Percentiles rank a stretch among this genome's conserved stretches.
phyloP scores from a whole-genome alignment of 2,329 filamentous ascomycete species.

The Beauveria rudraprayagi region DNA sequence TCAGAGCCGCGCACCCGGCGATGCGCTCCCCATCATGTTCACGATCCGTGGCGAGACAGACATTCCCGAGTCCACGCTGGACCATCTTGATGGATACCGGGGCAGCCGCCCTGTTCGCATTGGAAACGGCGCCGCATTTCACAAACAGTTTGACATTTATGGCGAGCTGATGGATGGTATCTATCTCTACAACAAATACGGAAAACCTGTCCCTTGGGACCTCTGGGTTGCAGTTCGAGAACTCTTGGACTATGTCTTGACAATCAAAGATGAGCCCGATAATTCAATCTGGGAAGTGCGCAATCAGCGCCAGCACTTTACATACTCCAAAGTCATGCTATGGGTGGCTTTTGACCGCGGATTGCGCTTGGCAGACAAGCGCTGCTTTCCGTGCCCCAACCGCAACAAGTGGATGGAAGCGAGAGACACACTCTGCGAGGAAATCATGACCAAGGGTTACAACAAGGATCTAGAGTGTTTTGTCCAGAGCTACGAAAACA shows the following conservation, averaged over 20 bases:
- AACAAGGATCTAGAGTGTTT: conserved; percentile 63
- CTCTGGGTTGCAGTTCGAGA: conserved; percentile 64
- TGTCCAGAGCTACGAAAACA: conserved; percentile 67
- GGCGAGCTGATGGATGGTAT: conserved; percentile 71
- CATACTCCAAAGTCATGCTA: conserved; percentile 76
- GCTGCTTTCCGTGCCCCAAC: conserved; percentile 67
- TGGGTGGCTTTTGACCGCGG: conserved; percentile 76
- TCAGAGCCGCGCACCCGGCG: conserved; percentile 49
- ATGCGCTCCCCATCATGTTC: conserved; percentile 72
- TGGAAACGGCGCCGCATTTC: conserved; percentile 68
- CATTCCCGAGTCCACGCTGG: conserved; percentile 61
- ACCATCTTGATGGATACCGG: conserved; percentile 65
- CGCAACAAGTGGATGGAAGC: conserved; percentile 57
- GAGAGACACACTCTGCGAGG: conserved; percentile 62
- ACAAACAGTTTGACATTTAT: conserved; percentile 73
- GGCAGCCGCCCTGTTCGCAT: conserved; percentile 65
- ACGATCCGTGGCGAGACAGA: conserved; percentile 68
- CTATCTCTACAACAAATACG: conserved; percentile 73
- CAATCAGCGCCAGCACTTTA: conserved; percentile 67
- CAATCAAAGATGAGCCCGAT: conserved; percentile 58
- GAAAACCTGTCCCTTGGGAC: conserved; percentile 69
- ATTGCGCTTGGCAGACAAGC: conserved; percentile 64
- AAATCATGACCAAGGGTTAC: conserved; percentile 71
- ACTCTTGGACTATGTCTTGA: conserved; percentile 62
- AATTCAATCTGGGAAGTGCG: conserved; percentile 83